Evolutionary conservation across 768 basidiomycete genomes (phyloP).

Genomic region (Chalciporus sphaerocephalus): DNA sequence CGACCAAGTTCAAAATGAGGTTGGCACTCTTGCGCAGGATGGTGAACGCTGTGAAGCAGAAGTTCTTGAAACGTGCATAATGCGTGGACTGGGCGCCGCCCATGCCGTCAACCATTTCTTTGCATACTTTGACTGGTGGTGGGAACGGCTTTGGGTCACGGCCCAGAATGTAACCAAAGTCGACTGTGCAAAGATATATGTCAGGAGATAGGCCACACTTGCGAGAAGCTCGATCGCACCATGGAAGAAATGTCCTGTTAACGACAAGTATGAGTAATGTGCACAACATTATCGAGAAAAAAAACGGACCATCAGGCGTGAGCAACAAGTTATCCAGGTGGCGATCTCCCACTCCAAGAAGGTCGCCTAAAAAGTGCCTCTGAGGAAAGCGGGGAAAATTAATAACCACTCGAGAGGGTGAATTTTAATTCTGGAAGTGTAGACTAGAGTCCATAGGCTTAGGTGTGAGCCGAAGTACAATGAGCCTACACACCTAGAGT

Average conservation of each 20-base stretch:
- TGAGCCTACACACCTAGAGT: no score
- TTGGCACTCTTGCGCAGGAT: constrained; percentile 94
- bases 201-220: constrained; percentile 6
- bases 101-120: constrained; percentile 99
- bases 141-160: constrained; percentile 98
- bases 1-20: constrained; percentile 93
- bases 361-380: no score
- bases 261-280: constrained; percentile 1
- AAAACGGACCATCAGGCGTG: constrained; percentile 75
- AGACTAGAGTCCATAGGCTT: no score
- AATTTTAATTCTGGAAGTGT: no score
- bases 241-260: constrained; percentile 89
- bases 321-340: constrained; percentile 94
- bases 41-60: constrained; percentile 97
- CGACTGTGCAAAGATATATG: constrained; percentile 53
- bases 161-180: constrained; percentile 97
- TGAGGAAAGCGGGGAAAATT: no score
- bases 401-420: no score
- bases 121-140: constrained; percentile 96
- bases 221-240: constrained; percentile 43
- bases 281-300: background rate
- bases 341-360: constrained; percentile 94
- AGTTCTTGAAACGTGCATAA: constrained; percentile 92
- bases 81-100: constrained; percentile 94
- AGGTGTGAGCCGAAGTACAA: no score